Evolutionary conservation across 495 filamentous ascomycete species (phyloP), one percentile per base, ranked within the genome.

Genomic region (Pseudevernia furfuracea): DNA sequence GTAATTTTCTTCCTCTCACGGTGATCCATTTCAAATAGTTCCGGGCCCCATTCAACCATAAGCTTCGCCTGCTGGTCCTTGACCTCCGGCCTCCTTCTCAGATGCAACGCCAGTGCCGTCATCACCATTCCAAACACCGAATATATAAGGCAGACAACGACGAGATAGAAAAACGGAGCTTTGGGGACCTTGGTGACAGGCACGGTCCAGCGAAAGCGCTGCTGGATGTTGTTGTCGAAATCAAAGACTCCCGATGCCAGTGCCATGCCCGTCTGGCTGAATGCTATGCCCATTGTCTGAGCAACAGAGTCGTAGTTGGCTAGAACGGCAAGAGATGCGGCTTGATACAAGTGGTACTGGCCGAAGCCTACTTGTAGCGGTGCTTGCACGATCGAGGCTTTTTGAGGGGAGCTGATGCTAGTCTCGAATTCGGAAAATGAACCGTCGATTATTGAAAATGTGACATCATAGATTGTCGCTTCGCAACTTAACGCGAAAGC

Each of bases 111-210:
- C 34, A 59, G 19, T 3, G 32, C 41, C 17, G 60, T 67, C 65
- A 67, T 67, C 49, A 49, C 65, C 52, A 67, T 67, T 6, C 60
- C 65, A 39, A 67, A 63, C 14, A 48, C 48, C n/a, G 65, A 56
- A 49, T 59, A 67, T 19, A 63, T 23, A 37, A 67, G 36, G 46
- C 65, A 67, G 4, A 63, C 49, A 10, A 64, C 39, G 39, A 63
- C 60, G 6, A 64, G 61, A 59, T 58, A 67, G 28, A 36, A 63
- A n/a, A 63, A 64, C 10, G 65, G 65, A 39, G 61, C 65, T 46
- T 63, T 63, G 3, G 60, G 65, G 17, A 63, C 60, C 60, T 23
- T 34, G 46, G 65, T 63, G n/a, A 63, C 60, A 0, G 0, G 1
- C 34, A 39, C 41, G 2, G 10, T 63, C 52, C 60, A 67, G 10